These are phyloP conservation scores for Sphaerulina vaccinii DNA, from an alignment of 2,329 filamentous ascomycete genomes.

Conservation along the genomic window DNA sequence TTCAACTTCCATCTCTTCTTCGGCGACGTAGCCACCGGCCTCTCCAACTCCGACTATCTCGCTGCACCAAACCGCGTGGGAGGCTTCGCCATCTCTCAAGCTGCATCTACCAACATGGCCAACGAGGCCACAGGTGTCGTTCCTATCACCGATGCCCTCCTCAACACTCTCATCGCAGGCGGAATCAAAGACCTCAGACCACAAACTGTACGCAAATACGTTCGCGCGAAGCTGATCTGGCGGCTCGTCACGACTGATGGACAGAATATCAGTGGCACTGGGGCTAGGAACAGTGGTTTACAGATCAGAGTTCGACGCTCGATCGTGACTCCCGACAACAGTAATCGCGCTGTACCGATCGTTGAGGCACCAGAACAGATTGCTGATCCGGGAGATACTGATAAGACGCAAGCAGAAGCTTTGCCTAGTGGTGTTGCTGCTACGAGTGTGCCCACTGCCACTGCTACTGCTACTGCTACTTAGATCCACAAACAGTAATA, in stretches of 20 bases:
- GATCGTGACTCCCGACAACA: constrained; percentile 9
- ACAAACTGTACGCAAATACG: constrained; percentile 7
- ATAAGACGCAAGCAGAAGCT: constrained; percentile 1
- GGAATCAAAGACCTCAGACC: constrained; percentile 13
- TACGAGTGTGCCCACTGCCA: not conserved
- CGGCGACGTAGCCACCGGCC: constrained; percentile 7
- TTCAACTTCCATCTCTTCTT: constrained; percentile 18
- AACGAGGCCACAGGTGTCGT: constrained; percentile 9
- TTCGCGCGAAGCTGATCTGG: constrained; percentile 13
- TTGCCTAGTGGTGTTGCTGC: constrained; percentile 5
- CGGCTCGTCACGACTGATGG: constrained; percentile 11
- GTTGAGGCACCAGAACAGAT: constrained; percentile 8
- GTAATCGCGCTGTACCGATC: constrained; percentile 3
- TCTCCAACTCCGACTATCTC: constrained; percentile 15
- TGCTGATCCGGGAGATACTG: not conserved
- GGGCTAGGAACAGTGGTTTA: constrained; percentile 6
- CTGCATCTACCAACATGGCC: not conserved
- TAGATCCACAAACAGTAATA: too few species aligned
- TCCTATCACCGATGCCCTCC: constrained; percentile 13
- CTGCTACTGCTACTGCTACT: too few species aligned
- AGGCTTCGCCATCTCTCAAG: constrained; percentile 13
- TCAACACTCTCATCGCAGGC: constrained; percentile 13
- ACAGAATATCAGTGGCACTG: constrained; percentile 8
- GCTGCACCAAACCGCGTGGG: constrained; percentile 16
- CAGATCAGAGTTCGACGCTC: constrained; percentile 2